A percentile compares a stretch with the other conserved stretches of the same genome.
phyloP scores from a whole-genome alignment of 148 eudicot species.

The Drosera capensis region DNA sequence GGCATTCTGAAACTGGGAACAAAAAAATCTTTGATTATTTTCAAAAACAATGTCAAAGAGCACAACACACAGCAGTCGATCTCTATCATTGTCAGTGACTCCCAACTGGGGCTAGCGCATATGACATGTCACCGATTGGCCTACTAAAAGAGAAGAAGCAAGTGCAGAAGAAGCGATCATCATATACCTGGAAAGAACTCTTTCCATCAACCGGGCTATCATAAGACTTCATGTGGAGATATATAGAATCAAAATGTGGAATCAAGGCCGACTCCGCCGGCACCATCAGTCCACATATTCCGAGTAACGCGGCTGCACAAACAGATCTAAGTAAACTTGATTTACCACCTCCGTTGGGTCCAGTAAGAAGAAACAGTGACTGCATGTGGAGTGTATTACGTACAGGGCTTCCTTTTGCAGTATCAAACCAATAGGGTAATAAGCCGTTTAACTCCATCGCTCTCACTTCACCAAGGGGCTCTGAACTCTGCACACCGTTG shows the following conservation, averaged over 20 bases:
- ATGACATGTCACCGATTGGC: too few relatives aligned
- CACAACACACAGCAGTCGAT: too few relatives aligned
- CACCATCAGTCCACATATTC: slow-evolving; percentile 94
- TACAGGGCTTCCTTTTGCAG: slow-evolving; percentile 73
- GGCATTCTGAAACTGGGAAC: too few relatives aligned
- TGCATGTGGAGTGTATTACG: slow-evolving; percentile 63
- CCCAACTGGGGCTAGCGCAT: too few relatives aligned
- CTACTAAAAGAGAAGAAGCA: not conserved
- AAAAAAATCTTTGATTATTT: too few relatives aligned
- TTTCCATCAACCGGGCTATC: slow-evolving; percentile 99
- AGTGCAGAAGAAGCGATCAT: not conserved
- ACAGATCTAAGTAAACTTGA: slow-evolving; percentile 86
- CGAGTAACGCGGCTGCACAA: slow-evolving; percentile 90
- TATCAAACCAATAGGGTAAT: slow-evolving; percentile 90
- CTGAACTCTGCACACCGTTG: slow-evolving; percentile 27
- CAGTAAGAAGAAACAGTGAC: slow-evolving; percentile 81
- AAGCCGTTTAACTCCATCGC: slow-evolving; percentile 69
- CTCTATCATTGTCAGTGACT: too few relatives aligned
- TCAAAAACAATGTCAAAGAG: too few relatives aligned
- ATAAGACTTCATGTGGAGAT: slow-evolving; percentile 94
- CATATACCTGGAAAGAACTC: slow-evolving; percentile 92
- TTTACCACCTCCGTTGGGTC: slow-evolving; percentile 98
- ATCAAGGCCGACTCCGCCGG: slow-evolving; percentile 84
- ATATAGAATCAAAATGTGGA: slow-evolving; percentile 85
- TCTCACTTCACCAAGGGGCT: slow-evolving; percentile 12